Percentiles rank a stretch among this genome's conserved stretches.
These are phyloP conservation scores for Yarrowia yakushimensis DNA, from an alignment of 805 yeast genomes.

Conservation along the genomic window DNA sequence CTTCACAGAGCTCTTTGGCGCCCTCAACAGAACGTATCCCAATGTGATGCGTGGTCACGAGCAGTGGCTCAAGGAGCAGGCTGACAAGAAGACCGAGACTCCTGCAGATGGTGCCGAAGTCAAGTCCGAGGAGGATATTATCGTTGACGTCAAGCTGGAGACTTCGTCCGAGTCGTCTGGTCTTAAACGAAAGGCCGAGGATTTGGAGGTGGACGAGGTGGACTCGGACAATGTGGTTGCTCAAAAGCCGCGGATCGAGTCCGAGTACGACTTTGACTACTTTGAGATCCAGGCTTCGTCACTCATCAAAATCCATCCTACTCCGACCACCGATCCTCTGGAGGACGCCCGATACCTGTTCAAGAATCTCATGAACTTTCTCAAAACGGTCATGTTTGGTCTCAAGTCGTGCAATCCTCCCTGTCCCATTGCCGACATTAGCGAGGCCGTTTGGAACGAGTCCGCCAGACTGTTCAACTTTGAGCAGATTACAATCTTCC, in stretches of 20 bases:
- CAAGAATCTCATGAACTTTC: slow-evolving; percentile 82
- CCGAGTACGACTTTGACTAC: slow-evolving; percentile 37
- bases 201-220: neutral
- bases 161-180: neutral
- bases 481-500: slow-evolving; percentile 78
- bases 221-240: neutral
- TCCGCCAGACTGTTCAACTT: slow-evolving; percentile 76
- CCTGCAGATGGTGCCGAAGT: neutral
- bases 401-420: slow-evolving; percentile 87
- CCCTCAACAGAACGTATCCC: slow-evolving; percentile 67
- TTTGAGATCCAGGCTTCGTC: slow-evolving; percentile 45
- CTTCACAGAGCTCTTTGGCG: slow-evolving; percentile 74
- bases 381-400: slow-evolving; percentile 86
- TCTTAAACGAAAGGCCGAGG: neutral
- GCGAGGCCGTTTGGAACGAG: slow-evolving; percentile 70
- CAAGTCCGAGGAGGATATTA: neutral
- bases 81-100: neutral
- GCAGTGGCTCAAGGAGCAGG: slow-evolving; percentile 38
- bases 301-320: slow-evolving; percentile 60
- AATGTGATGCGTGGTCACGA: slow-evolving; percentile 62
- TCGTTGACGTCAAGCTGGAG: slow-evolving; percentile 3
- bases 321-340: slow-evolving; percentile 56
- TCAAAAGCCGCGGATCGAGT: slow-evolving; percentile 31
- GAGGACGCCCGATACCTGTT: slow-evolving; percentile 86
- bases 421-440: slow-evolving; percentile 46